Conservation (phyloP, 495 filamentous ascomycete genomes). For the Collariella sp. region DNA sequence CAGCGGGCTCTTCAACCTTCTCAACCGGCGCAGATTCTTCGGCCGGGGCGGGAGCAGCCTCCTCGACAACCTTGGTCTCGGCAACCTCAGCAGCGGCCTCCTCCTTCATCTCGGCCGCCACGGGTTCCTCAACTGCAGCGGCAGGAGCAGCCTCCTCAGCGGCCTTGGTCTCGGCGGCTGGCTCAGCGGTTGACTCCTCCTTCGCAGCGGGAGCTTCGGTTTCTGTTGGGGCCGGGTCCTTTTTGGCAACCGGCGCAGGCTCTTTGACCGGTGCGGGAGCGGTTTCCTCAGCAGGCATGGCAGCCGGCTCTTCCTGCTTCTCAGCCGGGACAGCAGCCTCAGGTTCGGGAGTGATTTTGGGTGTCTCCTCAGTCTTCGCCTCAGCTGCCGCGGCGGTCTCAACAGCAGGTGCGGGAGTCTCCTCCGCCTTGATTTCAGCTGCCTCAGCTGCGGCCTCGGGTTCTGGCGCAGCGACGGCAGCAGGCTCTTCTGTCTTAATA, state of each 20-base stretch:
- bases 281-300: background rate
- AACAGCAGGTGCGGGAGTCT: background rate
- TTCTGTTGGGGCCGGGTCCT: constrained; percentile 1
- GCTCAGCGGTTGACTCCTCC: background rate
- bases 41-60: too few species aligned
- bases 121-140: constrained; percentile 1
- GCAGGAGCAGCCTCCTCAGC: background rate
- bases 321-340: constrained; percentile 5
- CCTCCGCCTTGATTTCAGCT: background rate
- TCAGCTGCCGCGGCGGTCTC: background rate
- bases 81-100: background rate
- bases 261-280: constrained; percentile 1
- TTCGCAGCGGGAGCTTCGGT: background rate
- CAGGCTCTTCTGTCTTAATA: constrained; percentile 4
- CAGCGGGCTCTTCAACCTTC: too few species aligned
- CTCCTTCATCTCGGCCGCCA: background rate
- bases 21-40: too few species aligned
- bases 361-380: background rate
- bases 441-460: background rate
- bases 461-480: constrained; percentile 7
- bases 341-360: background rate
- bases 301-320: background rate
- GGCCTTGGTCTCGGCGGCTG: background rate
- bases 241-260: background rate
- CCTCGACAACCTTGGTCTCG: background rate